Evolutionary conservation across 768 basidiomycete species (phyloP), one percentile per base, ranked within the genome.

Genomic region (Termitomyces sp.): DNA sequence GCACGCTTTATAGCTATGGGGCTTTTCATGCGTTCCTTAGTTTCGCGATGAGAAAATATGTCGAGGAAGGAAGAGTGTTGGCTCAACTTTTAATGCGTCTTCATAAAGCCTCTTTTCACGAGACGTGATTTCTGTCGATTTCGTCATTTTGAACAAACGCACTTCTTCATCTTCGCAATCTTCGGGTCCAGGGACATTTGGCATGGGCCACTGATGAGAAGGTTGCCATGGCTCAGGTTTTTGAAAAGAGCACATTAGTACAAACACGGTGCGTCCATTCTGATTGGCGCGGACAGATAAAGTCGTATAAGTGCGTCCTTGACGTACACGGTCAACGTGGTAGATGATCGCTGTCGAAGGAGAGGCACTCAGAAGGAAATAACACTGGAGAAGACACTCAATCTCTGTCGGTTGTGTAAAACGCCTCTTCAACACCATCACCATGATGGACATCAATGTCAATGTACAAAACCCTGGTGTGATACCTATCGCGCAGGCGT

Each of bases 391-490:
- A 32, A 40, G 32, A 46, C 18, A 32, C 20, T 54, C 26, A 41
- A 41, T 53, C 97, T 47, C 97, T 83, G 70, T 99, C 96, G 23
- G 97, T 98, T 4, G 95, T 95, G 72, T 98, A 99, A 72, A 99
- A 99, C 0, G 97, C 97, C 73, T 99, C 97, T 70, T 99, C 97
- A 26, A 99, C 97, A 46, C 97, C 97, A 72, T 99, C 97, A 16
- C 97, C 97, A 62, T 99, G 97, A 70, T 99, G 97, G 1, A 97
- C 93, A 70, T 99, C 97, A 59, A 99, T 95, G 69, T 99, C 97
- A 65, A 99, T 95, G 74, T 99, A 99, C 23, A 99, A 80, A 32
- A 99, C 97, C 36, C 97, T 84, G 13, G 84, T 85, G 69, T 98
- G 95, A 72, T 97, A 97, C 65, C 94, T 93, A 28, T 58, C 33